phyloP scores from a whole-genome alignment of 352 stramenopile species.

The Lagenidium giganteum region DNA sequence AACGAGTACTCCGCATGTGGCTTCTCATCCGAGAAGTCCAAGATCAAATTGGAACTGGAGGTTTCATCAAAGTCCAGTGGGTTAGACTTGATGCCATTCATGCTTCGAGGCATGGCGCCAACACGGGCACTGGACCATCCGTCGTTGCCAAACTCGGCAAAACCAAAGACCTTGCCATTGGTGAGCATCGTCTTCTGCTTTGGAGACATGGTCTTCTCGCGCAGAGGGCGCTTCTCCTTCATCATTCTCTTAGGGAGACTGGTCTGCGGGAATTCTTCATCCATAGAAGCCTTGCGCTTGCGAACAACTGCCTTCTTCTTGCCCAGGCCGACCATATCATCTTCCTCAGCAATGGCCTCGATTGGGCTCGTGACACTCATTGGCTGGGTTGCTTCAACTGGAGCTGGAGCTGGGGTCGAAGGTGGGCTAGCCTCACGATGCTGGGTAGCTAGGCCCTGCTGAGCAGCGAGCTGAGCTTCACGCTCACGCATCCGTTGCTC shows the following conservation, averaged over 20 bases:
- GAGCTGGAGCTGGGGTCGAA: slow-evolving; percentile 2
- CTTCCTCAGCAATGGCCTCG: background rate
- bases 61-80: slow-evolving; percentile 52
- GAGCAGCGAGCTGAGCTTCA: slow-evolving; percentile 28
- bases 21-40: slow-evolving; percentile 80
- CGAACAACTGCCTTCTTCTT: slow-evolving; percentile 62
- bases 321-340: slow-evolving; percentile 11
- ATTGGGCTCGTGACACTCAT: background rate
- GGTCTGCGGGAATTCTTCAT: slow-evolving; percentile 32
- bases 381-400: slow-evolving; percentile 3
- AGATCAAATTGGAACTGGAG: slow-evolving; percentile 33
- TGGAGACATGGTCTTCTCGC: slow-evolving; percentile 64
- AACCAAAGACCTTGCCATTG: slow-evolving; percentile 37
- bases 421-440: background rate
- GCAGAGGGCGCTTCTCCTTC: slow-evolving; percentile 52
- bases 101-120: slow-evolving; percentile 8
- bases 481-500: slow-evolving; percentile 71
- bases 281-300: slow-evolving; percentile 57
- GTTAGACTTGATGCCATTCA: slow-evolving; percentile 26
- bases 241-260: slow-evolving; percentile 65
- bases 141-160: slow-evolving; percentile 26
- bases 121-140: slow-evolving; percentile 20
- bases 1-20: slow-evolving; percentile 55
- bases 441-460: slow-evolving; percentile 11
- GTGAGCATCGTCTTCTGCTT: slow-evolving; percentile 60